Evolutionary conservation across 306 rosid genomes (phyloP), one percentile per base, ranked within the genome.

Genomic region (Clitoria ternatea): DNA sequence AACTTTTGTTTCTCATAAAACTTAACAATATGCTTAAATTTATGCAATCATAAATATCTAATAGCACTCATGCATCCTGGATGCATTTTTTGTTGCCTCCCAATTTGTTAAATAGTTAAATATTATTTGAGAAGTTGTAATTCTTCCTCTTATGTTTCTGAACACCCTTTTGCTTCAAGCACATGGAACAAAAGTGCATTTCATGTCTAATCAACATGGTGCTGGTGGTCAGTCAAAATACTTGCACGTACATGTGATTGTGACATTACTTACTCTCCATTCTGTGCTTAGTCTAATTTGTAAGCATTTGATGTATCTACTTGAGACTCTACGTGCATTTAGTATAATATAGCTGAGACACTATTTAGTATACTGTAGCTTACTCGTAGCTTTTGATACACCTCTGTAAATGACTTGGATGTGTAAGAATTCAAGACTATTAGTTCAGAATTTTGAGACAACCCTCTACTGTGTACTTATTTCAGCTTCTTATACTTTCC

Each of bases 61-160:
- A 42, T 47, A 48, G 26, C 24, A 39, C 49, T 7, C 19, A 20
- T 39, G 54, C 17, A 20, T 30, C 1, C 15, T 55, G 24, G 57
- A 23, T 70, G 24, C 30, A 23, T 42, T 43, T 43, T 49, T 53
- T 63, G 36, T 55, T 40, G 73, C 24, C 17, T 68, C 18, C 19
- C 65, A 50, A 69, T 57, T 72, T 49, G 8, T 45, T 61, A 43
- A 37, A 66, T 29, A 33, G 40, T 48, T 57, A 4, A 22, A 63
- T 70, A 23, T 5, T 48, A 61, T 29, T 29, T 19, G 1, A 17
- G 24, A 19, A 40, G 44, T 4, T 47, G 1, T 15, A 22, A 12
- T 62, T 50, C 12, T 54, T 20, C 50, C 39, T 26, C 8, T 20
- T 60, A 29, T 77, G 39, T 61, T 61, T 27, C 14, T 61, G 48